A percentile compares a stretch with the other conserved stretches of the same genome.
These are phyloP conservation scores for Lolium multiflorum DNA, from an alignment of 176 grass and related monocot genomes.

Conservation along the genomic window DNA sequence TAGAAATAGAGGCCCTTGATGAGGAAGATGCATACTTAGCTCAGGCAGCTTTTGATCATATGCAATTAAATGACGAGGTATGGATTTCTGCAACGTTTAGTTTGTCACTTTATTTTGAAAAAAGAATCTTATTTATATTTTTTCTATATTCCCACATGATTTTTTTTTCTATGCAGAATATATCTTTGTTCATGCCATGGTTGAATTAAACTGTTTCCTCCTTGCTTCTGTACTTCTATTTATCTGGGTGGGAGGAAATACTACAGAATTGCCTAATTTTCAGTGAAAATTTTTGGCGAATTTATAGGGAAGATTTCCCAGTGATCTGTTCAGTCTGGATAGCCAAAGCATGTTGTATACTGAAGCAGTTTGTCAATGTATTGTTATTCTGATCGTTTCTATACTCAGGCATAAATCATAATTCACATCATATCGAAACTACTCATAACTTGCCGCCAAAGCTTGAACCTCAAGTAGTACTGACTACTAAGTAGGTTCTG, in stretches of 20 bases:
- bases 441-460: background rate
- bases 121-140: background rate
- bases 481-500: background rate
- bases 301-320: constrained; percentile 21
- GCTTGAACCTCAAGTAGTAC: background rate
- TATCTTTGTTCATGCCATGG: constrained; percentile 1
- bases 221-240: constrained; percentile 27
- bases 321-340: background rate
- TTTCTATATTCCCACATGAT: background rate
- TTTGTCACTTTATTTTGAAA: background rate
- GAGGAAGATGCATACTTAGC: constrained; percentile 95
- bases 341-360: constrained; percentile 11
- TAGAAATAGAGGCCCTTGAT: constrained; percentile 87
- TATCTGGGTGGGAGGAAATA: constrained; percentile 28
- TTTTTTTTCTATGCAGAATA: background rate
- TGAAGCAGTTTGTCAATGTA: constrained; percentile 20
- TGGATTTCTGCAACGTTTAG: background rate
- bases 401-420: background rate
- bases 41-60: constrained; percentile 75
- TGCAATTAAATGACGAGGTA: constrained; percentile 92
- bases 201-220: constrained; percentile 5
- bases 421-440: constrained; percentile 11
- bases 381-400: background rate
- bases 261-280: background rate
- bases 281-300: background rate